Evolutionary conservation across 768 basidiomycete species (phyloP).

Genomic region (Xerocomellus intermedius): DNA sequence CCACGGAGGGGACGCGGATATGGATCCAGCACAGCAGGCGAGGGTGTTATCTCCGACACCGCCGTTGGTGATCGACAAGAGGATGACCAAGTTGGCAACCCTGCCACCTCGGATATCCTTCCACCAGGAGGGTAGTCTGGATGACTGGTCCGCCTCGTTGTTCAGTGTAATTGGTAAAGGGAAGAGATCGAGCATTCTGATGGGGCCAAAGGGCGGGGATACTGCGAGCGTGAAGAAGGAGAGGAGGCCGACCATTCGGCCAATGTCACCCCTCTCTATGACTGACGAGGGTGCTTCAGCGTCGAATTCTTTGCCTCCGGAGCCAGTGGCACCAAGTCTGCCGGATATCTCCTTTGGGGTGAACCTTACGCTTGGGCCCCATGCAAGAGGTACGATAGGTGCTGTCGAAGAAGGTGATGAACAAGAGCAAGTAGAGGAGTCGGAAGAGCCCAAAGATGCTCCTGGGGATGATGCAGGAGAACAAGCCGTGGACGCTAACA

Average conservation of each 20-base stretch:
- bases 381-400: constrained; percentile 2
- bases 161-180: constrained; percentile 48
- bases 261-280: constrained; percentile 3
- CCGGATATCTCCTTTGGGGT: constrained; percentile 20
- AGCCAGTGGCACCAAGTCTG: constrained; percentile 9
- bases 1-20: constrained; percentile 6
- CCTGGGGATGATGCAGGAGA: background rate
- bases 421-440: constrained; percentile 4
- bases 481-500: background rate
- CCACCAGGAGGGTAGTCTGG: constrained; percentile 47
- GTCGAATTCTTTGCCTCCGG: constrained; percentile 2
- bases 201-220: background rate
- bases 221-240: constrained; percentile 8
- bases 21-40: constrained; percentile 5
- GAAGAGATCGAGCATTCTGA: constrained; percentile 14
- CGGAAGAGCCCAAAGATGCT: background rate
- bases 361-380: constrained; percentile 18
- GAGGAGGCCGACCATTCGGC: constrained; percentile 20
- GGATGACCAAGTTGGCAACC: constrained; percentile 14
- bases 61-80: constrained; percentile 33
- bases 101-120: constrained; percentile 56
- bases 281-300: background rate
- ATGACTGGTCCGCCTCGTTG: constrained; percentile 54
- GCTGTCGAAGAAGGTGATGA: constrained; percentile 12
- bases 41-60: constrained; percentile 23